A percentile compares a stretch with the other conserved stretches of the same genome.
Evolutionary conservation across 257 asterid genomes (phyloP).

Genomic region (Nicotiana benthamiana): DNA sequence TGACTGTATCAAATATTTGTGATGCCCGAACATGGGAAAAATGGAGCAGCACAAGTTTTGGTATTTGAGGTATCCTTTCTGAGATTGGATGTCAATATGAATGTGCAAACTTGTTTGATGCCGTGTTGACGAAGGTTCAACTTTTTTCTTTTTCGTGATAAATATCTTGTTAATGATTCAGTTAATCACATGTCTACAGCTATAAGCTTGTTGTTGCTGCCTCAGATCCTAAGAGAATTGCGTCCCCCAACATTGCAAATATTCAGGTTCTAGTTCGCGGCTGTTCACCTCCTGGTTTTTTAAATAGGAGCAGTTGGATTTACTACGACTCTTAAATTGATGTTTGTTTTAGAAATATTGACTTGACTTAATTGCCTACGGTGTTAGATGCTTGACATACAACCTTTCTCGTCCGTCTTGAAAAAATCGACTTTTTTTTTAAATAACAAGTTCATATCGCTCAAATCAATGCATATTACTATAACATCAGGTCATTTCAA

Average conservation of each 20-base stretch:
- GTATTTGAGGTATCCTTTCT: neutral
- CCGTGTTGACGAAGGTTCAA: neutral
- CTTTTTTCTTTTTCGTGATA: neutral
- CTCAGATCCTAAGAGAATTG: slow-evolving; percentile 85
- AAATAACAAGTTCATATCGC: neutral
- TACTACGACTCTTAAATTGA: neutral
- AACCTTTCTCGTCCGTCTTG: neutral
- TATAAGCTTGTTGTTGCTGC: slow-evolving; percentile 86
- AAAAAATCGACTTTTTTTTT: neutral
- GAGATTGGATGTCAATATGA: slow-evolving; percentile 3
- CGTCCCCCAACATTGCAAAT: slow-evolving; percentile 65
- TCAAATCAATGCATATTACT: neutral
- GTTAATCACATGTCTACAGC: slow-evolving; percentile 30
- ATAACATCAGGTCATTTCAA: neutral
- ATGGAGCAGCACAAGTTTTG: neutral
- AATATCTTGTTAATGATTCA: neutral
- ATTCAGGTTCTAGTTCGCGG: slow-evolving; percentile 50
- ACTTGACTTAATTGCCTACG: neutral
- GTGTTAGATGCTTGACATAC: neutral
- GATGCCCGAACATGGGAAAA: neutral
- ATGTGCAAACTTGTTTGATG: neutral
- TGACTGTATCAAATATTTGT: neutral
- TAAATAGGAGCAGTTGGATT: neutral
- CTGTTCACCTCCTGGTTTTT: neutral
- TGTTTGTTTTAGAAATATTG: neutral